Conservation (phyloP, 441 rosid genomes). For the Corymbia citriodora region DNA sequence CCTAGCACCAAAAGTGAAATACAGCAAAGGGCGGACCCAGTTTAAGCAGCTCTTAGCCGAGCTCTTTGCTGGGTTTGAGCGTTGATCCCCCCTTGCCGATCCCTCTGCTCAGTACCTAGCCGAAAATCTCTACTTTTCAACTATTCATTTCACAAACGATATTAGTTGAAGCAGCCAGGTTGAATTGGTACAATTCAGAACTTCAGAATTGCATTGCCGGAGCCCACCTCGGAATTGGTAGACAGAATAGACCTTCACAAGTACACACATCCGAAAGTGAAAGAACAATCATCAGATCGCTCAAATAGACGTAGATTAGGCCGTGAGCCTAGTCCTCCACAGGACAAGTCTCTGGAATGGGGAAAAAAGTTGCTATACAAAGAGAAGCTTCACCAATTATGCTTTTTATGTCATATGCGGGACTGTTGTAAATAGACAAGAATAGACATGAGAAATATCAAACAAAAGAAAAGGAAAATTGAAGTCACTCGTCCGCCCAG, state of each 20-base stretch:
- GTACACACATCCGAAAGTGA: not conserved
- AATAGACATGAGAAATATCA: not conserved
- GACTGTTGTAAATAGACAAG: not conserved
- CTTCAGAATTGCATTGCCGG: not conserved
- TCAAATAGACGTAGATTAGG: not conserved
- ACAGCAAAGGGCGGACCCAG: not conserved
- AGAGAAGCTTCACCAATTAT: not conserved
- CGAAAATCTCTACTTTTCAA: not conserved
- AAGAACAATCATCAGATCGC: not conserved
- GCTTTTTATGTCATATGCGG: not conserved
- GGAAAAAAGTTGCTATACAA: not conserved
- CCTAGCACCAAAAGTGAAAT: not conserved
- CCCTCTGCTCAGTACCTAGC: not conserved
- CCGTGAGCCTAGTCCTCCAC: not conserved
- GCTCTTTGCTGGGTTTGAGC: not conserved
- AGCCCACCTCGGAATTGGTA: not conserved
- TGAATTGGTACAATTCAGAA: not conserved
- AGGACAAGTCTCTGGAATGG: not conserved
- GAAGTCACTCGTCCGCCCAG: not conserved
- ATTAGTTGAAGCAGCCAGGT: not conserved
- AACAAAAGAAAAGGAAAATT: not conserved
- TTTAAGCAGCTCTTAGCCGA: not conserved
- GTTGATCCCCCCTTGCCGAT: not conserved
- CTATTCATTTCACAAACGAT: not conserved
- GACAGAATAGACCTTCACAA: not conserved